Conservation (phyloP, 441 rosid species). For the Pelargonium australe region DNA sequence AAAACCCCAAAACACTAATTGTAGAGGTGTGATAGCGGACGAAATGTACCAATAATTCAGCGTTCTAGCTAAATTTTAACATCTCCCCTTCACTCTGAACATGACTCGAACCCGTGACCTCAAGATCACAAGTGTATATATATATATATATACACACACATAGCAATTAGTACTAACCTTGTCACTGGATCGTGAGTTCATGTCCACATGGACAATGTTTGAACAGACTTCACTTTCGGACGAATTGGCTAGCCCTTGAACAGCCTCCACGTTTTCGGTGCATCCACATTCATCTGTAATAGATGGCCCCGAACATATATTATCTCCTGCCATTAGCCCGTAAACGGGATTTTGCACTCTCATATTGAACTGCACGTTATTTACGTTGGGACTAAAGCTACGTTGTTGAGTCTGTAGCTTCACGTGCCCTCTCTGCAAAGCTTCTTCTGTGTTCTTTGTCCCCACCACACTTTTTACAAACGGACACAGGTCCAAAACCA, state of each 20-base stretch:
- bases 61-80: too few species aligned
- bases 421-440: conserved; percentile 21
- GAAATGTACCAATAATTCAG: too few species aligned
- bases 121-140: too few species aligned
- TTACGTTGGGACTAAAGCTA: conserved; percentile 22
- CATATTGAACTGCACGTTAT: conserved; percentile 20
- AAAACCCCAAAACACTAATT: too few species aligned
- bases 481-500: conserved; percentile 54
- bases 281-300: conserved; percentile 24
- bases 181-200: conserved; percentile 19
- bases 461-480: conserved; percentile 37
- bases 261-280: conserved; percentile 14
- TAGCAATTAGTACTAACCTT: conserved; percentile 31
- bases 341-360: conserved; percentile 22
- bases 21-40: too few species aligned
- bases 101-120: too few species aligned
- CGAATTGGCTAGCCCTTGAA: conserved; percentile 20
- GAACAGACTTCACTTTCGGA: conserved; percentile 15
- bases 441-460: conserved; percentile 29
- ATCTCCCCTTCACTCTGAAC: too few species aligned
- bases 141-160: too few species aligned
- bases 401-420: conserved; percentile 29
- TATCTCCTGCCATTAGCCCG: conserved; percentile 17
- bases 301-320: conserved; percentile 16
- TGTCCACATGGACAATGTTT: conserved; percentile 10